These are phyloP conservation scores for Ampelocalamus luodianensis DNA, from an alignment of 176 grass and related monocot species.

Conservation along the genomic window DNA sequence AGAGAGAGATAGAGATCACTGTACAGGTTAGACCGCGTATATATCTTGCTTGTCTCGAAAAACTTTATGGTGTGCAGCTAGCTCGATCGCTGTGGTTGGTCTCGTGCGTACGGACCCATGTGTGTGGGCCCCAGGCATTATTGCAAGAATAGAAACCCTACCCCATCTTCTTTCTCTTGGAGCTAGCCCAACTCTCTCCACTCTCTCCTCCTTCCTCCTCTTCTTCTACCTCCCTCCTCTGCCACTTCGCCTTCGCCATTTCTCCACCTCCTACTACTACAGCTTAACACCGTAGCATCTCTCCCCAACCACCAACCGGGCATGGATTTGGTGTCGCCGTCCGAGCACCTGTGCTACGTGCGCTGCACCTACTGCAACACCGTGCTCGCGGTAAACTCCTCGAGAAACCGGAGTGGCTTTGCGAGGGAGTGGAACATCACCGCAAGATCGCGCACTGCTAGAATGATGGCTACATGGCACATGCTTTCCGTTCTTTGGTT, in stretches of 20 bases:
- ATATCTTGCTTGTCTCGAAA: conserved; percentile 24
- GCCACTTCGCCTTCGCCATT: conserved; percentile 18
- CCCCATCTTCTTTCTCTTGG: conserved; percentile 54
- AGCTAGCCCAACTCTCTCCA: conserved; percentile 31
- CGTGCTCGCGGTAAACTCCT: conserved; percentile 92
- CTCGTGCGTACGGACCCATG: conserved; percentile 56
- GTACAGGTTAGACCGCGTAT: background rate
- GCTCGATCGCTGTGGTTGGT: conserved; percentile 40
- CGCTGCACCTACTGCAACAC: conserved; percentile 94
- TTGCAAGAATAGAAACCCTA: conserved; percentile 89
- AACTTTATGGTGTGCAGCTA: conserved; percentile 41
- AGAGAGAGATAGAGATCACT: background rate
- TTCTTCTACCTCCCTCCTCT: background rate
- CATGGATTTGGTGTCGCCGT: conserved; percentile 82
- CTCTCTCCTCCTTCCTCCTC: background rate
- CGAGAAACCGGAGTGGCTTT: conserved; percentile 46
- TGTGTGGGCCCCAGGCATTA: conserved; percentile 66
- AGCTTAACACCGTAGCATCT: background rate
- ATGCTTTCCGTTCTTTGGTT: conserved; percentile 3
- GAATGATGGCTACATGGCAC: conserved; percentile 8
- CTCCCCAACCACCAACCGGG: background rate
- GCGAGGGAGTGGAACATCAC: conserved; percentile 7
- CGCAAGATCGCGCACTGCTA: conserved; percentile 20
- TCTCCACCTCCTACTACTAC: background rate
- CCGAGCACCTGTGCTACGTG: conserved; percentile 88